Evolutionary conservation across 2,329 filamentous ascomycete genomes (phyloP).

Genomic region (Zymoseptoria crescenta): DNA sequence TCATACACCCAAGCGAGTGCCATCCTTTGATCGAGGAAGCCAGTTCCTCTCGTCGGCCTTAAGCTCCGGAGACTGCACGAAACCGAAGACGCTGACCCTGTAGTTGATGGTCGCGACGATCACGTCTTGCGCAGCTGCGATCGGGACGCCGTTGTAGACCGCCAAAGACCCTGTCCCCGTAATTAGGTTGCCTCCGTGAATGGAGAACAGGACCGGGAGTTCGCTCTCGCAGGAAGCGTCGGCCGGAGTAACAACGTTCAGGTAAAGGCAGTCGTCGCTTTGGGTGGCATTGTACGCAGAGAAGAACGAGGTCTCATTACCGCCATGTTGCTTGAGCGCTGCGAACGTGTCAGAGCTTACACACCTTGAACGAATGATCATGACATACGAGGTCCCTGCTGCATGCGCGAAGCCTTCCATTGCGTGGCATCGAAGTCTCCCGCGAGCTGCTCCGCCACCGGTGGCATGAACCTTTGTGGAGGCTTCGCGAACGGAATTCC

Average conservation of each 20-base stretch:
- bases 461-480: neutral
- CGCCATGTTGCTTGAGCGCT: neutral
- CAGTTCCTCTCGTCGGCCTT: conserved; percentile 1
- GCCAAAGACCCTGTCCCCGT: conserved; percentile 29
- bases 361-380: neutral
- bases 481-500: conserved; percentile 4
- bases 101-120: conserved; percentile 32
- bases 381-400: neutral
- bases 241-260: neutral
- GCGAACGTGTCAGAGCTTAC: neutral
- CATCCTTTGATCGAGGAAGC: conserved; percentile 1
- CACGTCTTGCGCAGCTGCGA: conserved; percentile 32
- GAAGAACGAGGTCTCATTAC: neutral
- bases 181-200: conserved; percentile 37
- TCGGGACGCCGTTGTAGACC: conserved; percentile 31
- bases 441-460: neutral
- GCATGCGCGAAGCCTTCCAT: neutral
- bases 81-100: conserved; percentile 1
- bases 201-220: conserved; percentile 32
- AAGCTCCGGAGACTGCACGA: neutral
- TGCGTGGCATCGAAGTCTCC: neutral
- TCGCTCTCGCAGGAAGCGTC: conserved; percentile 2
- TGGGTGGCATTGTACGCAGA: neutral
- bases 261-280: conserved; percentile 4
- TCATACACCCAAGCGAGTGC: conserved; percentile 2